Percentiles rank a stretch among this genome's conserved stretches.
Conservation (phyloP, 2,329 filamentous ascomycete genomes). For the Stromatinia cepivora region DNA sequence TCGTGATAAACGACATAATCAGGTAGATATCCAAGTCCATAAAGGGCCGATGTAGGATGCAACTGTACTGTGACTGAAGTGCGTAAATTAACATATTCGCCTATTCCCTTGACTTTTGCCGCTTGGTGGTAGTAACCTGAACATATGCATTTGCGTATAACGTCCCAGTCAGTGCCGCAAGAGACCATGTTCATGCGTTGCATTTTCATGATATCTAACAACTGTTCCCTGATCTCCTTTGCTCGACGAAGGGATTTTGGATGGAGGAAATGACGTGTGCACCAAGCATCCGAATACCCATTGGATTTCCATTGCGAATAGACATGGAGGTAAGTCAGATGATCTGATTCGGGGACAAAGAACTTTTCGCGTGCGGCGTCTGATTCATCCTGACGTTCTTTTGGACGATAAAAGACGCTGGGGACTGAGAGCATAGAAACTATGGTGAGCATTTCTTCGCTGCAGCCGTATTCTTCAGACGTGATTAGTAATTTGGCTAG, state of each 20-base stretch:
- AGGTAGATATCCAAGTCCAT: constrained; percentile 88
- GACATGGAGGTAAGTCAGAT: constrained; percentile 91
- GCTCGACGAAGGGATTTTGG: constrained; percentile 89
- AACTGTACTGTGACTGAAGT: constrained; percentile 93
- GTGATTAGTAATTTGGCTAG: constrained; percentile 94
- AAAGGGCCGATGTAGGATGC: constrained; percentile 90
- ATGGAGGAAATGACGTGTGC: constrained; percentile 88
- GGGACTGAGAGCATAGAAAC: constrained; percentile 98
- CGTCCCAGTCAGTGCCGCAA: constrained; percentile 96
- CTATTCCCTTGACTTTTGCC: constrained; percentile 91
- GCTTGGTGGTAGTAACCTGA: constrained; percentile 98
- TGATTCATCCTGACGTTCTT: constrained; percentile 94
- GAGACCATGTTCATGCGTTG: constrained; percentile 86
- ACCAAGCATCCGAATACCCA: constrained; percentile 88
- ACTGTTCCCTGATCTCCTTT: constrained; percentile 91
- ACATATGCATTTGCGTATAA: constrained; percentile 94
- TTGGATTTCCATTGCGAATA: constrained; percentile 95
- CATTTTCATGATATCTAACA: constrained; percentile 89
- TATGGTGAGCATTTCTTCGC: constrained; percentile 97
- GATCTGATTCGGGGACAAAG: constrained; percentile 96
- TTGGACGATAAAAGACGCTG: constrained; percentile 94
- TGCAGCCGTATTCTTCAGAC: constrained; percentile 84
- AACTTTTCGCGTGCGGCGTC: constrained; percentile 96
- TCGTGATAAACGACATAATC: constrained; percentile 99
- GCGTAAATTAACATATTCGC: constrained; percentile 94